Evolutionary conservation across 352 stramenopile species (phyloP).

Genomic region (Pythium inflatum): DNA sequence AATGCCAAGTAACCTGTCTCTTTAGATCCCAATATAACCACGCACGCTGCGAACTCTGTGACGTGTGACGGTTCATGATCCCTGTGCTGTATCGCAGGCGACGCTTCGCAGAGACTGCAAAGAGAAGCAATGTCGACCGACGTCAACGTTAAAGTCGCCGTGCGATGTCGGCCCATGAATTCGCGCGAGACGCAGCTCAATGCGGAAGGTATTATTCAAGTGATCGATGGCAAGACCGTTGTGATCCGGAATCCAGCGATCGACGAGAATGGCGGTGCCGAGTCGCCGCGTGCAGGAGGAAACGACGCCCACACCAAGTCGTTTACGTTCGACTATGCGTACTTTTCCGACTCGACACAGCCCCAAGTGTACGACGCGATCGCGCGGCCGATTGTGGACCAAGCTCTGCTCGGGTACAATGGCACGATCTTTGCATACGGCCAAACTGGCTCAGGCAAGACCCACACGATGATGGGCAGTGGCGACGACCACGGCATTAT

Average conservation of each 20-base stretch:
- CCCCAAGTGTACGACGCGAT: constrained; percentile 80
- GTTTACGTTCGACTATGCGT: constrained; percentile 91
- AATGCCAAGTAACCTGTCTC: neutral
- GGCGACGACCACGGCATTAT: constrained; percentile 87
- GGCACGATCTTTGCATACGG: constrained; percentile 91
- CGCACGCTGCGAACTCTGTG: neutral
- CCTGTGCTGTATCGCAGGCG: neutral
- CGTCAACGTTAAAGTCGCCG: constrained; percentile 92
- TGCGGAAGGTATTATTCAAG: constrained; percentile 71
- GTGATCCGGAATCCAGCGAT: constrained; percentile 81
- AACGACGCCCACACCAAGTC: constrained; percentile 76
- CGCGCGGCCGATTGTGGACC: constrained; percentile 74
- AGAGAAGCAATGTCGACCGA: constrained; percentile 46
- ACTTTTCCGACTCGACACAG: constrained; percentile 79
- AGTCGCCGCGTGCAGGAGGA: constrained; percentile 12
- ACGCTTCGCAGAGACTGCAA: neutral
- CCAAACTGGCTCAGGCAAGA: constrained; percentile 88
- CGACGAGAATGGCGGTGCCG: constrained; percentile 13
- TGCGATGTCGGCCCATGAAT: constrained; percentile 92
- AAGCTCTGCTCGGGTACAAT: constrained; percentile 87
- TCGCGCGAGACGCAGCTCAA: constrained; percentile 84
- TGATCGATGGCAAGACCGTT: constrained; percentile 69
- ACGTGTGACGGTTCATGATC: neutral
- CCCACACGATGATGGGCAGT: constrained; percentile 88
- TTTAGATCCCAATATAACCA: neutral